Conservation (phyloP, 129 eudicot genomes). For the Apium graveolens region DNA sequence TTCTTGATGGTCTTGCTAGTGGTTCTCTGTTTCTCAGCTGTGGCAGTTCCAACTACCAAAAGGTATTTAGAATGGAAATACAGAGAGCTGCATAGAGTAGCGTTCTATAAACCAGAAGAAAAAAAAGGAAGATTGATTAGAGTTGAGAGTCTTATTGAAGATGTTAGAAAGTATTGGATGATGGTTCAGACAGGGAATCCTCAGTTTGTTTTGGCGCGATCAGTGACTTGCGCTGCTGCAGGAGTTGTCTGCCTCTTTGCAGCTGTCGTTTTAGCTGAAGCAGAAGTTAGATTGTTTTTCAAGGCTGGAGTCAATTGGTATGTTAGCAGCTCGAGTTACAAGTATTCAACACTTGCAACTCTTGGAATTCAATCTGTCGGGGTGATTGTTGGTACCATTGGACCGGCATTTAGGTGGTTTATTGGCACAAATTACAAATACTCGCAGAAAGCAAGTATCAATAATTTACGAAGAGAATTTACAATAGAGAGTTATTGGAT, state of each 20-base stretch:
- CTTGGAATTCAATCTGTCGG: slow-evolving; percentile 3
- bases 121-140: background rate
- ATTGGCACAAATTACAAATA: slow-evolving; percentile 11
- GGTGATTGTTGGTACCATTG: slow-evolving; percentile 13
- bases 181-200: slow-evolving; percentile 18
- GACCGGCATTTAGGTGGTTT: slow-evolving; percentile 18
- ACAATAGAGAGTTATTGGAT: slow-evolving; percentile 23
- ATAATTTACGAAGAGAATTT: background rate
- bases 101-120: slow-evolving; percentile 1
- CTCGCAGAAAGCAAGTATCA: background rate
- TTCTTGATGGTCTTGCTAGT: slow-evolving; percentile 15
- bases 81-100: slow-evolving; percentile 1
- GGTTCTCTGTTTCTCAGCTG: slow-evolving; percentile 17
- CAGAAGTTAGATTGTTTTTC: slow-evolving; percentile 4
- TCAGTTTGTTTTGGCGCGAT: slow-evolving; percentile 18
- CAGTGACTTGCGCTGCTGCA: slow-evolving; percentile 13
- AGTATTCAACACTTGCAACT: slow-evolving; percentile 15
- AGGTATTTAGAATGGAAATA: slow-evolving; percentile 19
- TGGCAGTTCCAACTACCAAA: slow-evolving; percentile 20
- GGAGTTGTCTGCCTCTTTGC: slow-evolving; percentile 12
- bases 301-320: background rate
- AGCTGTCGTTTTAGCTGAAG: slow-evolving; percentile 4
- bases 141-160: slow-evolving; percentile 15
- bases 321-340: background rate
- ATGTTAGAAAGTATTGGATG: slow-evolving; percentile 23